Evolutionary conservation across 2,329 filamentous ascomycete species (phyloP), one percentile per base, ranked within the genome.

Genomic region (Ascomycota sp.): DNA sequence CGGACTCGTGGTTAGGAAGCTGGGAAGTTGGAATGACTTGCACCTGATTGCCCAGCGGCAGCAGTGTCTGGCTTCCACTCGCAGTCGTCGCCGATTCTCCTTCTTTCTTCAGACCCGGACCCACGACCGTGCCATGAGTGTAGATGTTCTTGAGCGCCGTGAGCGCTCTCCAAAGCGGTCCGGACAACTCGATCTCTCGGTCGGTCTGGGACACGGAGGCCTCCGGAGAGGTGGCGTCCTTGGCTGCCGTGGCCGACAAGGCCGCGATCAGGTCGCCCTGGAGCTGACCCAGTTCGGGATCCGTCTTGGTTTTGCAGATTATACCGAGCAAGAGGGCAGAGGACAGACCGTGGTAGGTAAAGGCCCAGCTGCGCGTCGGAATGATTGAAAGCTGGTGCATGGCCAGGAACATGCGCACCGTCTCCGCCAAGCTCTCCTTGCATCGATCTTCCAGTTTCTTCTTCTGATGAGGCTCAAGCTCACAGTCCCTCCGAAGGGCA

Each of bases 381-480:
- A 75, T 74, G 7, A 72, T 66, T 2, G 69, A 74, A 25, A 76
- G 53, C 40, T 73, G 70, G 47, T 76, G 70, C 71, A 76, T 76
- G 11, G 70, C 67, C 16, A 76, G 54, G 44, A 75, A 76, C 70
- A 75, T 76, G 29, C 68, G 63, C 9, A 76, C 70, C 9, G 70
- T 75, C 45, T 75, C 69, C 6, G 67, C 67, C 24, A 76, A 54
- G 44, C 73, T 74, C 11, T 56, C 51, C 45, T 72, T 72, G 55
- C 71, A 76, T 37, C 63, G 62, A 25, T 66, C 61, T 2, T 66
- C 64, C 1, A 76, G 53, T 1, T 59, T 50, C 31, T 57, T 57
- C 42, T 69, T 71, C 42, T 76, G 68, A 1, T 55, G 44, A 0
- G 55, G 43, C 4, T 61, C 59, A 29, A 74, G 57, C 8, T 55